phyloP scores from a whole-genome alignment of 1,284 basidiomycete genomes.

The Cryptococcus sp. region DNA sequence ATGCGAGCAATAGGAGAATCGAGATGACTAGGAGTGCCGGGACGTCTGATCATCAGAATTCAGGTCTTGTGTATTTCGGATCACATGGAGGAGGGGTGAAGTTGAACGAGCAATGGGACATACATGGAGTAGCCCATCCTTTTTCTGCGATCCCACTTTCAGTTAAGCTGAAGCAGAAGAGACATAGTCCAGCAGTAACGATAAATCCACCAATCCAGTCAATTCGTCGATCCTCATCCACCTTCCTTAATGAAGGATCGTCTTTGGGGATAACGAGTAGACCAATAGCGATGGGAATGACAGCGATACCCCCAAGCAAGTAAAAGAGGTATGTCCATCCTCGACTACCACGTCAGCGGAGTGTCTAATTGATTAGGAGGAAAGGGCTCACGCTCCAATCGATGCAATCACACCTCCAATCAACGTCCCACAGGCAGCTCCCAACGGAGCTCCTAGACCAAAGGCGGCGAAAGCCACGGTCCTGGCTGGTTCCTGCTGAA shows the following conservation, averaged over 20 bases:
- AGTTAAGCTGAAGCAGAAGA: constrained; percentile 30
- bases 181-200: constrained; percentile 25
- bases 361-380: no score
- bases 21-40: constrained; percentile 29
- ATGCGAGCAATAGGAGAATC: constrained; percentile 28
- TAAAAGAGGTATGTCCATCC: constrained; percentile 39
- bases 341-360: constrained; percentile 5
- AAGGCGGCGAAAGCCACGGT: constrained; percentile 36
- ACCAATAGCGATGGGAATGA: constrained; percentile 30
- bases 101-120: constrained; percentile 10
- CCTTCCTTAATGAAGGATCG: neutral
- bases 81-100: no score
- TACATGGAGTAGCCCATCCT: constrained; percentile 31
- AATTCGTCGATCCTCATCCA: constrained; percentile 10
- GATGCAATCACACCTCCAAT: constrained; percentile 25
- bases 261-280: constrained; percentile 30
- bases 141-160: constrained; percentile 22
- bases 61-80: neutral
- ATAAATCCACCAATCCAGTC: constrained; percentile 33
- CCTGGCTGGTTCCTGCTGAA: constrained; percentile 26
- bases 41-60: constrained; percentile 20
- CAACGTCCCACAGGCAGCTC: constrained; percentile 22
- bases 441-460: constrained; percentile 28
- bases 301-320: constrained; percentile 31
- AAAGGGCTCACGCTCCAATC: constrained; percentile 10